Evolutionary conservation across 2,329 filamentous ascomycete species (phyloP).

Genomic region (Graphiopsis chlorocephala): DNA sequence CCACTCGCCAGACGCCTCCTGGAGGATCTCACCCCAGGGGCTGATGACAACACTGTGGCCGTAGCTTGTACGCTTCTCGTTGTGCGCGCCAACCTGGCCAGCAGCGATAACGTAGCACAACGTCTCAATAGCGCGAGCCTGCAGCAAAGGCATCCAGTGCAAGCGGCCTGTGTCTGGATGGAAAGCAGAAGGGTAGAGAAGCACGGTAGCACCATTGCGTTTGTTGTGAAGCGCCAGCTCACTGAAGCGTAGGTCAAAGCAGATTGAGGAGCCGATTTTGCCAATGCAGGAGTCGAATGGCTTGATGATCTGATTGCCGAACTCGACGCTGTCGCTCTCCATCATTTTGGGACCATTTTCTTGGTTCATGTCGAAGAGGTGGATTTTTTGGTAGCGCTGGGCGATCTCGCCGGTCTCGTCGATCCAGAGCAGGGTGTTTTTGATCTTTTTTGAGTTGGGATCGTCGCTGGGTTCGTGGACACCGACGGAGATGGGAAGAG

Average conservation of each 20-base stretch:
- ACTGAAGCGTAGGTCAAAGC: conserved; percentile 86
- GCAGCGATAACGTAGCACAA: conserved; percentile 85
- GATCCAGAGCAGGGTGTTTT: conserved; percentile 68
- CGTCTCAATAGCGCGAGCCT: conserved; percentile 81
- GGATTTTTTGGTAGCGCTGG: conserved; percentile 79
- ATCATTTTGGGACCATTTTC: conserved; percentile 56
- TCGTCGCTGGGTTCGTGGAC: conserved; percentile 70
- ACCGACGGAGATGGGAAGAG: conserved; percentile 77
- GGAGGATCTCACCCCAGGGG: conserved; percentile 77
- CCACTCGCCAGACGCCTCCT: conserved; percentile 56
- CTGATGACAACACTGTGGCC: conserved; percentile 82
- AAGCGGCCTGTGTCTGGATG: conserved; percentile 79
- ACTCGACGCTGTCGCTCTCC: conserved; percentile 67
- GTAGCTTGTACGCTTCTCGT: conserved; percentile 75
- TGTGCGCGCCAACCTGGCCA: conserved; percentile 73
- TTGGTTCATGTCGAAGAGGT: conserved; percentile 72
- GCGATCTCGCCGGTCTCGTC: conserved; percentile 57
- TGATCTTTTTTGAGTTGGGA: conserved; percentile 50
- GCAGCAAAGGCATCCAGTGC: conserved; percentile 80
- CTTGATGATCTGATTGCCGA: conserved; percentile 59
- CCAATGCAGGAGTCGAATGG: conserved; percentile 75
- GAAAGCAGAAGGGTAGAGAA: conserved; percentile 88
- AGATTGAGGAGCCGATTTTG: conserved; percentile 75
- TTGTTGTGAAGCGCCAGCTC: conserved; percentile 69
- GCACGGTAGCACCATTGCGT: conserved; percentile 66